Base-by-base conservation (phyloP, 352 stramenopile species). In the Globisporangium carolinianum region DNA sequence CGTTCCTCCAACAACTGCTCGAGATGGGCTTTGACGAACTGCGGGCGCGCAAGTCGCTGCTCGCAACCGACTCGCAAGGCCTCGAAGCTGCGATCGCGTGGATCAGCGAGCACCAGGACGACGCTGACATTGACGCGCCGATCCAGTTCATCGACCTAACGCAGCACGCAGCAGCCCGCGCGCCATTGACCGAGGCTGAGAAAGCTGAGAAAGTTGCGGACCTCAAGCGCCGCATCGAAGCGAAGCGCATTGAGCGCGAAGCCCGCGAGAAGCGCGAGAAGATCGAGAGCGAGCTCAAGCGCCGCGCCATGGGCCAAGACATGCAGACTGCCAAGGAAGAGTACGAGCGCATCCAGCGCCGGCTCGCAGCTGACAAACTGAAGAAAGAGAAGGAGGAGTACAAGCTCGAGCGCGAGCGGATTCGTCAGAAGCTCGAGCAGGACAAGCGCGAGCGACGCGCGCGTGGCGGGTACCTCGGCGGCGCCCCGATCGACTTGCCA, bases 381-480 rank as follows among this genome's bases (percentile, higher is more conserved):
- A 94, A 94, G 66, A 94, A 93, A 63, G 89, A 96, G 52, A 94
- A 93, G 53, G 83, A 93, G 12, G 85, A 95, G 15, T 82, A 78
- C 60, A 95, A 95, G 68, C 67, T 75, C 8, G 87, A 98, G 67
- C 85, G 91, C 43, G 90, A 97, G 58, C 85, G 87, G 7, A 64
- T 98, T 17, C 87, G 86, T 51, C 79, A 77, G 57, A 84, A 97
- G 69, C 70, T 98, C 14, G 90, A 95, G 54, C 81, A 94, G 64
- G 91, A 98, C 67, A 97, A 97, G 72, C 75, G 86, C 6, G 89
- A 96, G 57, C 81, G 89, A 45, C 83, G 87, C 17, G 86, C 87
- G 35, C 80, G 86, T 43, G 77, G 81, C 24, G 91, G 91, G 2
- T 83, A 92, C 49, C 71, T 97, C 9, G 79, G 74, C n/a, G 81